Base-by-base conservation (phyloP, 2,329 filamentous ascomycete genomes). In the Tothia fuscella region DNA sequence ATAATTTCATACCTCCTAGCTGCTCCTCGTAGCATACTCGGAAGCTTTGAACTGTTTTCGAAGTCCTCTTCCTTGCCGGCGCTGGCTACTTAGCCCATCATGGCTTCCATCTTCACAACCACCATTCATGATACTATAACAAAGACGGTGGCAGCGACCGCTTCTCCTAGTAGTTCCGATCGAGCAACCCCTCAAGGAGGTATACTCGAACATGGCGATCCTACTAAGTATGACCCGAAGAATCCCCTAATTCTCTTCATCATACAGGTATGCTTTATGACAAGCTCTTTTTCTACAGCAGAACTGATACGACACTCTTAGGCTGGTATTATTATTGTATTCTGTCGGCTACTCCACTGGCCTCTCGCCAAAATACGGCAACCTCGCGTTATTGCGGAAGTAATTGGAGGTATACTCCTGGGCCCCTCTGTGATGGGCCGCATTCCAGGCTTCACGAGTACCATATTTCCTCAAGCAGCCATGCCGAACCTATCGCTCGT, bases 371-470 rank as follows among this genome's bases (percentile, higher is more conserved):
- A 78, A 53, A 69, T 91, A 38, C 77, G 81, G 43, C 84, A 91
- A 55, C 84, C 84, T 48, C 76, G 81, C 35, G 84, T 91, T 50
- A 88, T 91, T 51, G 80, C 83, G 38, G 84, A 91, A 62, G 83
- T 91, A 45, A 76, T 89, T 42, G 82, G 81, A n/a, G 84, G 83
- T 41, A 84, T 91, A 53, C 60, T 94, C 28, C 71, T 94, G 1
- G 87, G 87, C 3, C 87, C 87, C 1, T 91, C 87, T 0, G 82
- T 93, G 17, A 81, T 93, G 76, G 86, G 86, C 54, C 78, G 81
- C 40, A 86, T 93, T 17, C 85, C 85, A 1, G 77, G 79, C 29
- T 94, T 93, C 63, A 69, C 75, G 38, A 61, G 67, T 3, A 68
- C 80, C 48, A 89, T 94, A 49, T 94, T 94, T 54, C 86, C 87